Evolutionary conservation across 352 stramenopile genomes (phyloP), one percentile per base, ranked within the genome.

Genomic region (Lagenidium sp.): DNA sequence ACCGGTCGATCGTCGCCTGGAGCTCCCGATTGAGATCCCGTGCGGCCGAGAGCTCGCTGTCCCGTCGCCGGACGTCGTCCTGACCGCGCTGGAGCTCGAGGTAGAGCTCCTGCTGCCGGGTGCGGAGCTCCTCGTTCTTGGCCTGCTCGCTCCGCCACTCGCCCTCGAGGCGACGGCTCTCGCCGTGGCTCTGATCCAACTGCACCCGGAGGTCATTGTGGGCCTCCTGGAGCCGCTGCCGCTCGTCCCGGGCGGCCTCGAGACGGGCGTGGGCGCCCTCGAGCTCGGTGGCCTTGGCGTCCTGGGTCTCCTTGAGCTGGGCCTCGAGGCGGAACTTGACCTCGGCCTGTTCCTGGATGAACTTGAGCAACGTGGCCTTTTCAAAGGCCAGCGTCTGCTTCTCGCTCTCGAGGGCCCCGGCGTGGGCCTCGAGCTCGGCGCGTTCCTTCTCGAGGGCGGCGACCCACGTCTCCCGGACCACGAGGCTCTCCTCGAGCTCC

Each of bases 271-370:
- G 60, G 15, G 67, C 52, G n/a, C 23, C 43, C 21, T 68, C 43
- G 0, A 54, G 16, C 20, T 72, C 63, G 4, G 64, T 47, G 4
- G 55, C 23, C n/a, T 68, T 60, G 1, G 63, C 55, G n/a, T 76
- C 57, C 31, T 82, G 67, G 11, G 68, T 42, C 6, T 66, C 60
- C 53, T 84, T 72, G 1, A 79, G 19, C 44, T 60, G 54, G 11
- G 68, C 65, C 12, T 90, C 72, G 7, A 82, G 23, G 16, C 72
- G 60, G 31, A 86, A 78, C 35, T 86, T 87, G 34, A 57, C 52
- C 44, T 86, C 71, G 1, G 74, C 75, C 44, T 87, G 74, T 24
- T 85, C 68, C 16, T 87, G 77, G 19, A 87, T 82, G 39, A 74
- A 87, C 37, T 80, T 79, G 43, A 90, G 58, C 26, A 90, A 47